phyloP scores from a whole-genome alignment of 179 eudicot species.

The Drosera spatulata region DNA sequence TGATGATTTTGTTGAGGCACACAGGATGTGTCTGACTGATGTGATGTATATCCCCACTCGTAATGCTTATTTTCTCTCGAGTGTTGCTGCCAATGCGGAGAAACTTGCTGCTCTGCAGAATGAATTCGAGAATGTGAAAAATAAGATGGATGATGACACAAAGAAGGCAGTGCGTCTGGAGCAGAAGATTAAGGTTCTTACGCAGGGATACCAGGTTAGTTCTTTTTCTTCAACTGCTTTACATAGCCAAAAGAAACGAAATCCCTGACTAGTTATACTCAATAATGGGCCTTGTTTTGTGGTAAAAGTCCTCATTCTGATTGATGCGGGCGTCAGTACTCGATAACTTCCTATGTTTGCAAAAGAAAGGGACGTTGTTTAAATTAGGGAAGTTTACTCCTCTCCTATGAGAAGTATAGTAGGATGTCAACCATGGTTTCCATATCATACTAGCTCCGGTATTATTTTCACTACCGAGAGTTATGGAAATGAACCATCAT shows the following conservation, averaged over 20 bases:
- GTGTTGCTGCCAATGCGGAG: constrained; percentile 85
- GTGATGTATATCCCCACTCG: constrained; percentile 91
- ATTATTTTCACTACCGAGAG: too few relatives aligned
- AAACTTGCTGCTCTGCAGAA: constrained; percentile 77
- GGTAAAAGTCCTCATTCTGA: too few relatives aligned
- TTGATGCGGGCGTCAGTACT: too few relatives aligned
- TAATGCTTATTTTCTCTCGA: constrained; percentile 69
- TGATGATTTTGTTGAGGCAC: constrained; percentile 86
- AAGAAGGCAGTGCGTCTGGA: constrained; percentile 86
- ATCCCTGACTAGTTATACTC: too few relatives aligned
- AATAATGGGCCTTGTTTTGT: too few relatives aligned
- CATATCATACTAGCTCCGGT: too few relatives aligned
- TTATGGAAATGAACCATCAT: too few relatives aligned
- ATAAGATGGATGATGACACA: constrained; percentile 86
- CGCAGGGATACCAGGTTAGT: constrained; percentile 86
- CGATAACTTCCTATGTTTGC: too few relatives aligned
- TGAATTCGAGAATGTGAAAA: constrained; percentile 85
- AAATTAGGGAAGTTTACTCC: too few relatives aligned
- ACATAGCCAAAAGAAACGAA: neutral
- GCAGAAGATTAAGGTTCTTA: constrained; percentile 78
- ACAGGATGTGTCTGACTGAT: constrained; percentile 61
- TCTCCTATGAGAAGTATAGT: too few relatives aligned
- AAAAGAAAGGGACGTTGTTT: too few relatives aligned
- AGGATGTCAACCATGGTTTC: too few relatives aligned
- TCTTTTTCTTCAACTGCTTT: neutral